phyloP scores from a whole-genome alignment of 2,329 filamentous ascomycete species.

The Aureobasidium sp. region DNA sequence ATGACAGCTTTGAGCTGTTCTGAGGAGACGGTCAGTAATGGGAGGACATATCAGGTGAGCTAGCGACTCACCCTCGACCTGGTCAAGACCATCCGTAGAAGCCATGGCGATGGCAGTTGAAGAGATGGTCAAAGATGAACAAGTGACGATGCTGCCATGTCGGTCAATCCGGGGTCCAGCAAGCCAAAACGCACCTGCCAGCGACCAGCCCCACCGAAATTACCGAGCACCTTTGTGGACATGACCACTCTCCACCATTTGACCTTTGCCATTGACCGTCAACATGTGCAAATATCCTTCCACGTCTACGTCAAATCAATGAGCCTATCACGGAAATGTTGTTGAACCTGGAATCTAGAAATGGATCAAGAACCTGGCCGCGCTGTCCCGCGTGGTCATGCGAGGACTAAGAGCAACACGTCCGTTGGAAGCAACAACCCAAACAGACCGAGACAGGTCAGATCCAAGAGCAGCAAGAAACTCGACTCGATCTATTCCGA shows the following conservation, averaged over 20 bases:
- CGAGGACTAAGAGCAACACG: conserved; percentile 7
- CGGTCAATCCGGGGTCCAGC: not conserved
- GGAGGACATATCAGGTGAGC: not conserved
- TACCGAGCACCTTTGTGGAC: not conserved
- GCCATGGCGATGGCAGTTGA: not conserved
- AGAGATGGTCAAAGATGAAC: not conserved
- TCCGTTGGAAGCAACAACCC: conserved; percentile 1
- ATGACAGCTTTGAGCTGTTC: conserved; percentile 55
- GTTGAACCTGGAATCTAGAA: not conserved
- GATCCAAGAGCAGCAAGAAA: conserved; percentile 14
- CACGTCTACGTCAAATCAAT: not conserved
- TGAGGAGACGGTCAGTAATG: conserved; percentile 21
- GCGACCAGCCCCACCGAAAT: conserved; percentile 1
- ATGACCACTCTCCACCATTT: not conserved
- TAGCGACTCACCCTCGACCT: conserved; percentile 26
- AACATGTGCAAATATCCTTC: not conserved
- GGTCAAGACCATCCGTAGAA: conserved; percentile 26
- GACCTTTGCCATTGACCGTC: not conserved
- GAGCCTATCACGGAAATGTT: not conserved
- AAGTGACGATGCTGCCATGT: not conserved
- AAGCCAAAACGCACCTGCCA: conserved; percentile 3
- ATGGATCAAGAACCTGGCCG: conserved; percentile 12
- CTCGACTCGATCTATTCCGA: conserved; percentile 46
- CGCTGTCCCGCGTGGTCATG: not conserved
- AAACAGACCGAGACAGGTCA: conserved; percentile 32